Base-by-base conservation (phyloP, 2,329 filamentous ascomycete genomes). In the Fusarium sp. region DNA sequence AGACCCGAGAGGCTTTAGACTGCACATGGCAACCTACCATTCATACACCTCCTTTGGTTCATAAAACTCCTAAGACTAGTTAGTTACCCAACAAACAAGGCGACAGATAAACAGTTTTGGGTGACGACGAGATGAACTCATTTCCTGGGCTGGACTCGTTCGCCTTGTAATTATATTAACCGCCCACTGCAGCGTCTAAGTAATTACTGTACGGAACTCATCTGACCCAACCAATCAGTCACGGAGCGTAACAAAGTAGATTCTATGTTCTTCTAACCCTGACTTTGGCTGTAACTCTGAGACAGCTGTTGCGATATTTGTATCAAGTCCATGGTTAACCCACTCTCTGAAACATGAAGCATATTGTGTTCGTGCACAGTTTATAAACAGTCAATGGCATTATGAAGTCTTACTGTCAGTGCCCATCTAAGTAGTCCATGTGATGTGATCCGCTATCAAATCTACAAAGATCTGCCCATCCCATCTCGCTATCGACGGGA, bases 381-480 rank as follows among this genome's bases (percentile, higher is more conserved):
- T 25, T 27, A 48, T 30, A 38, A 38, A 38, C 34, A 58, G 38
- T 32, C 12, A 60, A 27, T 44, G 46, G 27, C 61, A 25, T 41
- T 38, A 38, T 18, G 6, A n/a, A 11, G 34, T n/a, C 34, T 38
- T 12, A 38, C 34, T 38, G 34, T 38, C 34, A 38, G 34, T 38
- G 34, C 34, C 34, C 34, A n/a, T 38, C 18, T 22, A 7, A n/a
- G 18, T 7, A 51, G 44, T 32, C 9, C 59, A 27, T 44, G 46
- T 34, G 58, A 25, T 41, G 16, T 38, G 38, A n/a, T 29, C 24
- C 12, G 10, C 49, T 53, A 64, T 55, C 59, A 61, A 74, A 69
- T 67, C 62, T 69, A 48, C 34, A n/a, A 27, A 72, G 69, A 73
- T 73, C 71, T 75, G 58, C 64, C 59, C 66, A 74, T 75, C 69